Base-by-base conservation (phyloP, 2,329 filamentous ascomycete genomes). In the Penicillium rolfsii region DNA sequence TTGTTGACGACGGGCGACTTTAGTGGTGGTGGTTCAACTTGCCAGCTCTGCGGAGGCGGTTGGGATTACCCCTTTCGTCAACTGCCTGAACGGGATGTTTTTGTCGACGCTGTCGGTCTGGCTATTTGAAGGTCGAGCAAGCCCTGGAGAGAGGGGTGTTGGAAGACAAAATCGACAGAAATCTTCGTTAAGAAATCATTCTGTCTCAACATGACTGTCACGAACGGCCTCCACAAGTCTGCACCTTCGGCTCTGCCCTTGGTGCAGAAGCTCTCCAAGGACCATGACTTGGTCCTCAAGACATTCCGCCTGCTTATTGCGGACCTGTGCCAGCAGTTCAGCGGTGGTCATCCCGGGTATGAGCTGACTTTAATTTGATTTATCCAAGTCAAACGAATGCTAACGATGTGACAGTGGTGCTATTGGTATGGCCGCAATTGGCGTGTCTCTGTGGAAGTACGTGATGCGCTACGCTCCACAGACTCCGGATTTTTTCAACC, bases 301-400 rank as follows among this genome's bases (percentile, higher is more conserved):
- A 84, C 84, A 5, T 89, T 89, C 70, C 80, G 88, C 57, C 77
- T 84, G 53, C 75, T 90, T 33, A 87, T 90, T 60, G 86, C 88
- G 48, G 88, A 91, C 70, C 75, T 91, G 3, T 90, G 87, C 68
- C 83, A 90, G 71, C 87, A 90, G 65, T 91, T 89, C 74, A 85
- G 85, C 63, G 87, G 87, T 38, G 88, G 88, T 0, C 88, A 90
- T 70, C 88, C 87, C 19, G 88, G 87, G 84, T 87, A 78, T 56
- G 54, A 24, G 41, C 1, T 11, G 9, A 19, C 12, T 24, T 5
- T 35, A 2, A 14, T 8, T 2, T 9, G 5, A 24, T 22, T 24
- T 4, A 14, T n/a, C 16, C 7, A n/a, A n/a, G 6, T 19, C 3
- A 5, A 46, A 1, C 22, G 12, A 11, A 11, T 48, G 30, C 9